These are phyloP conservation scores for Hygrophorus pudorinus DNA, from an alignment of 768 basidiomycete genomes.

Conservation along the genomic window DNA sequence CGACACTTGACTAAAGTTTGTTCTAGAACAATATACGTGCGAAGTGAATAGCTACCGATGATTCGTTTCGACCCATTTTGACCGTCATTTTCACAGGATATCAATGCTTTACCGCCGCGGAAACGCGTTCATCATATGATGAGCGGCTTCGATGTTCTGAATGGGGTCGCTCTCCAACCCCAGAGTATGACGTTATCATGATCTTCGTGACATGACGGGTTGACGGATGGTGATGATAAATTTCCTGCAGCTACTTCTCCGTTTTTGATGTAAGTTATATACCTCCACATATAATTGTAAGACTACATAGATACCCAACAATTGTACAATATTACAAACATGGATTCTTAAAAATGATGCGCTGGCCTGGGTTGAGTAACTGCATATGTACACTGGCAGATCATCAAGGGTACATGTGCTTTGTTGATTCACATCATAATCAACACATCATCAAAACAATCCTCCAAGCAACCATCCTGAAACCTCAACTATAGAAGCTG, in stretches of 20 bases:
- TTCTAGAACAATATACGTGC: conserved; percentile 35
- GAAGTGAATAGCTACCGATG: conserved; percentile 26
- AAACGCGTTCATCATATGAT: conserved; percentile 63
- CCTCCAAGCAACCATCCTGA: no score
- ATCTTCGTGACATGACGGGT: conserved; percentile 16
- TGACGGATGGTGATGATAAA: neutral
- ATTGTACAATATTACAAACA: no score
- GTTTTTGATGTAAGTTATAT: neutral
- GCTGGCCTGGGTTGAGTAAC: no score
- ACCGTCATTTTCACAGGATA: conserved; percentile 27
- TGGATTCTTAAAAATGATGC: no score
- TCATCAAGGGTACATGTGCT: no score
- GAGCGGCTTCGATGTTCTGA: conserved; percentile 45
- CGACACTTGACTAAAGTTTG: neutral
- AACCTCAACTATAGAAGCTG: no score
- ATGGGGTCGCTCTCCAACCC: conserved; percentile 41
- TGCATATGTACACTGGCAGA: no score
- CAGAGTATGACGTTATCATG: conserved; percentile 47
- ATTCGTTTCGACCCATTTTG: neutral
- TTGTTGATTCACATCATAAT: no score
- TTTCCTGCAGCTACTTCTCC: neutral
- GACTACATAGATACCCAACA: no score
- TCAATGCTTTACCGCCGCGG: conserved; percentile 44
- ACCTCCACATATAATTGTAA: no score
- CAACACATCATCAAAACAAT: no score